Percentiles rank a stretch among this genome's conserved stretches.
These are phyloP conservation scores for Monosporozyma yasuniensis DNA, from an alignment of 805 yeast genomes.

Conservation along the genomic window DNA sequence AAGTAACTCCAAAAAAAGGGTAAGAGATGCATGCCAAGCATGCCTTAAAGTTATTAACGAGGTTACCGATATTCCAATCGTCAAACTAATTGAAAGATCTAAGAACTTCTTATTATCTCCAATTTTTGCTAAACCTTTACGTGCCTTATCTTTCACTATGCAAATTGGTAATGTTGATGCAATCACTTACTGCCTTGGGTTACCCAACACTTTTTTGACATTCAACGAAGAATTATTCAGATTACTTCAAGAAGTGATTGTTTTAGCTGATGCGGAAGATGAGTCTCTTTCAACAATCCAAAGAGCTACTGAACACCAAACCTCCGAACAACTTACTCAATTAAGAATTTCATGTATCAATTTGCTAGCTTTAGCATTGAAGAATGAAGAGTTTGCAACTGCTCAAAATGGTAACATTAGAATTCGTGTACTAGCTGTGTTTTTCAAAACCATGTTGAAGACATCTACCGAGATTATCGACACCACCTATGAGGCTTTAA, in stretches of 20 bases:
- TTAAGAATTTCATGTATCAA: conserved; percentile 84
- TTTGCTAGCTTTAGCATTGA: conserved; percentile 70
- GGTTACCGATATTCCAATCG: conserved; percentile 57
- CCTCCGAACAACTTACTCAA: conserved; percentile 80
- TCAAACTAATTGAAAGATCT: conserved; percentile 73
- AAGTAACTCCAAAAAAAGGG: conserved; percentile 77
- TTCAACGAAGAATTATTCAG: conserved; percentile 86
- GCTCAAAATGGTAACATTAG: conserved; percentile 71
- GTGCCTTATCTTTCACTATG: conserved; percentile 97
- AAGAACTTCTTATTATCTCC: conserved; percentile 80
- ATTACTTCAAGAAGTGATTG: conserved; percentile 79
- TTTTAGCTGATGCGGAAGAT: conserved; percentile 95
- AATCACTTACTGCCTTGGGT: conserved; percentile 77
- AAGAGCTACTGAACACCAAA: conserved; percentile 74
- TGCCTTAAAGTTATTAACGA: conserved; percentile 61
- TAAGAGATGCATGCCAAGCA: conserved; percentile 71
- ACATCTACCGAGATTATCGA: conserved; percentile 79
- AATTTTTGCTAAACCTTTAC: conserved; percentile 89
- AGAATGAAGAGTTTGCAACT: conserved; percentile 73
- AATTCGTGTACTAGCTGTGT: conserved; percentile 80
- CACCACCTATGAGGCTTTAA: conserved; percentile 86
- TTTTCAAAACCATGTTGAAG: conserved; percentile 85
- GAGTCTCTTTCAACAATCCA: conserved; percentile 87
- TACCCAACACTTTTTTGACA: conserved; percentile 71
- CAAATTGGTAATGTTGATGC: conserved; percentile 98